Evolutionary conservation across 192 early-diverging fungal species (phyloP), one percentile per base, ranked within the genome.

Genomic region (Coemansia sp.): DNA sequence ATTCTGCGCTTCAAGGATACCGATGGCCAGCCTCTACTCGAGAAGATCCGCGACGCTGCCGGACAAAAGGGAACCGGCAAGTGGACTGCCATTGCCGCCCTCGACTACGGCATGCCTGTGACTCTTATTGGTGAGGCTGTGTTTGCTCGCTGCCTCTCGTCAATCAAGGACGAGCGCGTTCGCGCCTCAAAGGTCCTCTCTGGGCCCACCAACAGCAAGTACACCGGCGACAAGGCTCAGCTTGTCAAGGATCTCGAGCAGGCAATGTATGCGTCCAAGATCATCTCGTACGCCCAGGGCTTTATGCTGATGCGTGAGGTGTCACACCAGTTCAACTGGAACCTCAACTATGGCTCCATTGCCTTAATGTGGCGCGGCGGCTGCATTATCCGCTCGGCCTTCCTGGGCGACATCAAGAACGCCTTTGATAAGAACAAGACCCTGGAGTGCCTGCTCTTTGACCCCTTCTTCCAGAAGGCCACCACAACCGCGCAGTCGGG

Each of bases 291-390:
- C 74, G 95, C 96, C 39, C 96, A 99, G 86, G 96, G 96, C 57
- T 99, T 96, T 85, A 99, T 99, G 95, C 87, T 96, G 65, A 89
- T 99, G 85, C 91, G 96, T 56, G 93, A 95, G 86, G 95, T 94
- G 50, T 93, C 93, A 76, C 88, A 92, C 84, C 90, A 90, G 74
- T 87, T 90, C 79, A 84, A 84, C 58, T 99, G 96, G 96, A 88
- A 97, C 83, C 85, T 99, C 70, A 97, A 97, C 90, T 92, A 94
- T 76, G 95, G 93, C 38, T 94, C 93, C 57, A 99, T 99, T 84
- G 95, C 96, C 55, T 84, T 99, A 31, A 99, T 99, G 96, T 99
- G 96, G 96, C 89, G 94, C 62, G 96, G 96, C 62, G 96, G 96
- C 45, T 99, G 96, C 87, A 99, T 99, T 68, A 99, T 99, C 80